phyloP scores from a whole-genome alignment of 2,329 filamentous ascomycete species.

The Fusarium sulawesiense region DNA sequence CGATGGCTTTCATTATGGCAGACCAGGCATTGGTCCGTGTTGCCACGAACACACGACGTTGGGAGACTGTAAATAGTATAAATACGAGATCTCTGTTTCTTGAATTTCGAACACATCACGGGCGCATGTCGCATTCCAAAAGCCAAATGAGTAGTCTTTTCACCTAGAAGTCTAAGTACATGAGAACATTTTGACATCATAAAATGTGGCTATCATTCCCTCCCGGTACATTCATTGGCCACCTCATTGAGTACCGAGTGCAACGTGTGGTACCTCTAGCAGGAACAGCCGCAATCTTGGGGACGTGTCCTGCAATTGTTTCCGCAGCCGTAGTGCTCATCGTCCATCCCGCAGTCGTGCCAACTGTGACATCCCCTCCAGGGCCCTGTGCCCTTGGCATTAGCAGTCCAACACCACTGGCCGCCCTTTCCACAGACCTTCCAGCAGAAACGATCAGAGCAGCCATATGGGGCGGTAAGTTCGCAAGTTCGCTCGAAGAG shows the following conservation, averaged over 20 bases:
- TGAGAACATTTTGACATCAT: no score
- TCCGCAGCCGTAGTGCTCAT: background rate
- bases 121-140: no score
- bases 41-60: no score
- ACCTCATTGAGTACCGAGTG: background rate
- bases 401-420: background rate
- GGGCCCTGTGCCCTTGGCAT: background rate
- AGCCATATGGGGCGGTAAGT: background rate
- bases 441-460: background rate
- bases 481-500: background rate
- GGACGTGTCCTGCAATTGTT: background rate
- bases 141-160: no score
- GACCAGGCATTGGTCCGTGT: no score
- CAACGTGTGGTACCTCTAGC: background rate
- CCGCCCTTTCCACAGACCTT: background rate
- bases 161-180: no score
- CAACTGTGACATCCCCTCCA: background rate
- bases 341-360: background rate
- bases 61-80: no score
- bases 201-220: background rate
- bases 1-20: no score
- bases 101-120: no score
- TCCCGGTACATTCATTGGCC: background rate
- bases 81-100: no score
- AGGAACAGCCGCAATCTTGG: background rate